A percentile compares a stretch with the other conserved stretches of the same genome.
Evolutionary conservation across 192 early-diverging fungal genomes (phyloP).

Genomic region (Tieghemiomyces parasiticus): DNA sequence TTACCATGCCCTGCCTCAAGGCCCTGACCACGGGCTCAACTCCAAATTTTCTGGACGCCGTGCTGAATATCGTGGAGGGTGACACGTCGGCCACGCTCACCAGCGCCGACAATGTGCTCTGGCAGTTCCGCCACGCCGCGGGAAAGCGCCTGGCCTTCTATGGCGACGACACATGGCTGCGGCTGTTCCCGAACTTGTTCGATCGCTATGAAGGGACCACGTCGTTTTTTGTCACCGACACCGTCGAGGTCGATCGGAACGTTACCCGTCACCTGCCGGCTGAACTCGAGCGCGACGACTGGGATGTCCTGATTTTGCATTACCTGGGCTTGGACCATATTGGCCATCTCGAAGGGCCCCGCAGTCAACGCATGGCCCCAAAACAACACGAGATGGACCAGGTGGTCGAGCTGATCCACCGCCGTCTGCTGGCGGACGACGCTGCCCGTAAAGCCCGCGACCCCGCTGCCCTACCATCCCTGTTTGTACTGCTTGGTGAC

Average conservation of each 20-base stretch:
- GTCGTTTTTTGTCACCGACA: slow-evolving; percentile 43
- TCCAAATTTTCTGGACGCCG: slow-evolving; percentile 68
- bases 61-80: slow-evolving; percentile 67
- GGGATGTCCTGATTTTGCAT: slow-evolving; percentile 62
- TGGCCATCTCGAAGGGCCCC: slow-evolving; percentile 56
- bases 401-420: slow-evolving; percentile 38
- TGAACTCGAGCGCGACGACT: slow-evolving; percentile 36
- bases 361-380: slow-evolving; percentile 48
- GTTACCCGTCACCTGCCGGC: slow-evolving; percentile 49
- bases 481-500: slow-evolving; percentile 67
- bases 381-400: slow-evolving; percentile 69
- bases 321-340: slow-evolving; percentile 75
- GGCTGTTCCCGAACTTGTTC: slow-evolving; percentile 65
- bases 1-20: slow-evolving; percentile 70
- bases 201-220: slow-evolving; percentile 41
- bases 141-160: slow-evolving; percentile 57
- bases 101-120: slow-evolving; percentile 59
- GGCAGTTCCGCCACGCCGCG: slow-evolving; percentile 37
- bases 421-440: slow-evolving; percentile 28
- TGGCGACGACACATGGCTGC: slow-evolving; percentile 96
- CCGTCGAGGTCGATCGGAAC: slow-evolving; percentile 57
- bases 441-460: slow-evolving; percentile 18
- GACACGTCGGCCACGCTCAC: slow-evolving; percentile 38
- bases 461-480: slow-evolving; percentile 32
- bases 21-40: slow-evolving; percentile 60